phyloP scores from a whole-genome alignment of 2,329 filamentous ascomycete genomes.

The Rugonectria rugulosa region DNA sequence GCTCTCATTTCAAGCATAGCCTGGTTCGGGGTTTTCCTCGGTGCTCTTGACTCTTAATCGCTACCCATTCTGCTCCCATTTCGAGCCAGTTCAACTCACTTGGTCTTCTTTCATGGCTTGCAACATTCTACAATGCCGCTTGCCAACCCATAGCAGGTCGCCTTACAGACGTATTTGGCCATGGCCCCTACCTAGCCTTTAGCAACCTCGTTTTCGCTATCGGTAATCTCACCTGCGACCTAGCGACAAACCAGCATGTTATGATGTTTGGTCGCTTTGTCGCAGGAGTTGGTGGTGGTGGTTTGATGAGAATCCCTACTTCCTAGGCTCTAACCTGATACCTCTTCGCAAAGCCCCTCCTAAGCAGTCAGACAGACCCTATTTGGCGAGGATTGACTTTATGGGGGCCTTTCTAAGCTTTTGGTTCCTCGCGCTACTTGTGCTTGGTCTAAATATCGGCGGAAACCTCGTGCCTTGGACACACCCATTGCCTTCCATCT shows the following conservation, averaged over 20 bases:
- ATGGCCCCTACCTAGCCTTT: conserved; percentile 74
- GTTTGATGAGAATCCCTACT: conserved; percentile 71
- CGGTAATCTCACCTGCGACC: conserved; percentile 79
- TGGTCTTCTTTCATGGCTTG: no score
- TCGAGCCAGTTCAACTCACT: no score
- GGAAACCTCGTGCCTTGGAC: conserved; percentile 81
- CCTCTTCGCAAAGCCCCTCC: conserved; percentile 74
- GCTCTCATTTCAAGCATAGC: no score
- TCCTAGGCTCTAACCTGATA: conserved; percentile 70
- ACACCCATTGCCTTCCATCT: conserved; percentile 71
- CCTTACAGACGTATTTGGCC: conserved; percentile 81
- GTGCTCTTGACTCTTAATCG: no score
- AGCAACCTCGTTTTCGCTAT: conserved; percentile 76
- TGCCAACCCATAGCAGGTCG: conserved; percentile 85
- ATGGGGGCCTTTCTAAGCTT: conserved; percentile 69
- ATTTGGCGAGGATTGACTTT: conserved; percentile 76
- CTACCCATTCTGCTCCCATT: no score
- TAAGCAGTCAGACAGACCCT: conserved; percentile 70
- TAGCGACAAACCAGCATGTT: conserved; percentile 66
- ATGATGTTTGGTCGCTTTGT: conserved; percentile 79
- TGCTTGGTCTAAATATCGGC: conserved; percentile 77
- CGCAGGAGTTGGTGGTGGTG: conserved; percentile 79
- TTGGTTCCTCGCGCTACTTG: conserved; percentile 68
- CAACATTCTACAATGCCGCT: no score
- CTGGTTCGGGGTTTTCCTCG: no score